phyloP scores from a whole-genome alignment of 805 yeast species.

The Ogataea philodendri region DNA sequence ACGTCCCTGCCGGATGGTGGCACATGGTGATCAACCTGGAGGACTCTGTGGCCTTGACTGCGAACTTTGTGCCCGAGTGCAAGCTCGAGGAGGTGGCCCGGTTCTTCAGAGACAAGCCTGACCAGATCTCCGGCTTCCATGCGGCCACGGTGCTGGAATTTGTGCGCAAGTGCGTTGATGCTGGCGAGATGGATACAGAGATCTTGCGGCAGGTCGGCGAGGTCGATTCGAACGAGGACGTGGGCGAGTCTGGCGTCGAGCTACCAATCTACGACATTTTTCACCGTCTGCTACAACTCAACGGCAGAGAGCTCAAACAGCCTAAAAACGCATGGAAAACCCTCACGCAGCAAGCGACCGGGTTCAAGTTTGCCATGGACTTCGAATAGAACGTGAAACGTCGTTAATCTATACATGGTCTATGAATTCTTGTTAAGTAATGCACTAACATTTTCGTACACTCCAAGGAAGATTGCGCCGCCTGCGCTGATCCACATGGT shows the following conservation, averaged over 20 bases:
- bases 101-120: conserved; percentile 63
- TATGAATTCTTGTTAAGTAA: conserved; percentile 7
- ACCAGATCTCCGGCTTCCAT: conserved; percentile 80
- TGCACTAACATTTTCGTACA: conserved; percentile 68
- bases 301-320: conserved; percentile 5
- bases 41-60: conserved; percentile 83
- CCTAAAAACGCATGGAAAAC: conserved; percentile 47
- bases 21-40: conserved; percentile 85
- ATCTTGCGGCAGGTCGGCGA: conserved; percentile 13
- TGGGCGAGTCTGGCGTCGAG: conserved; percentile 49
- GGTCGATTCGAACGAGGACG: conserved; percentile 52
- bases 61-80: conserved; percentile 75
- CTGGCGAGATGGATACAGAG: conserved; percentile 27
- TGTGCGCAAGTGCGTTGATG: conserved; percentile 34
- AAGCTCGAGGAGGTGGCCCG: conserved; percentile 59
- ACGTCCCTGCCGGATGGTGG: conserved; percentile 98
- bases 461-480: conserved; percentile 95
- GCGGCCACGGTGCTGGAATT: conserved; percentile 47
- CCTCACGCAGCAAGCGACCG: conserved; percentile 23
- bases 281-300: conserved; percentile 36
- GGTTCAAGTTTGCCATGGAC: conserved; percentile 32
- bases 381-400: conserved; percentile 7
- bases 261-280: conserved; percentile 67
- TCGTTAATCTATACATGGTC: conserved; percentile 1
- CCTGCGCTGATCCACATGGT: conserved; percentile 98